Base-by-base conservation (phyloP, 225 moss, liverwort and hornwort species). In the Pseudisothecium myosuroides region DNA sequence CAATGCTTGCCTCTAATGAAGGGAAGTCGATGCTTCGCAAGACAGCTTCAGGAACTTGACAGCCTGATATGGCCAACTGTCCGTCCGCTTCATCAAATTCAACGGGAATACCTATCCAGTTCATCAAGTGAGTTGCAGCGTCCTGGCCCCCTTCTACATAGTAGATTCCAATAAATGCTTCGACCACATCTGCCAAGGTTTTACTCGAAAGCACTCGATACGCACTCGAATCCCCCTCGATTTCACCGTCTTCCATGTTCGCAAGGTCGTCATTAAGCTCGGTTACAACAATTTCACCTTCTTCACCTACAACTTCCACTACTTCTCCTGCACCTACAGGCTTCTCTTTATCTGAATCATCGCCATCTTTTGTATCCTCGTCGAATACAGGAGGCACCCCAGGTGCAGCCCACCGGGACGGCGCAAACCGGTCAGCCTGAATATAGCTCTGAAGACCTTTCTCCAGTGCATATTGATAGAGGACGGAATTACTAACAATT, bases 341-440 rank as follows among this genome's bases (percentile, higher is more conserved):
- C 86, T 97, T 91, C 75, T 94, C 85, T 79, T 93, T 91, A 83
- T 88, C 95, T 59, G 85, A 73, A 84, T 96, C 96, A 87, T 97
- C 98, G 34, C 95, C 83, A 79, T 99, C 98, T 89, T 99, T 99
- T 31, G 94, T 95, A 83, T 99, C 98, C 89, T 99, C 98, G 86
- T 99, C 98, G 89, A 96, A 99, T 63, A 99, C 97, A 75, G 98
- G 98, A 64, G 96, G 98, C 83, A 99, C 98, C n/a, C 98, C 98
- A 47, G 98, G 98, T 83, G 98, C 98, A 34, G 98, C 98, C 98
- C 98, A 99, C 79, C 96, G 93, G 58, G 96, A 97, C 39, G 98
- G 98, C 63, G 98, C 96, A 92, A 99, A 99, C n/a, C 98, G 97
- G 80, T 99, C 98, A 69, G 98, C 98, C 89, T 99, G 98, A n/a